Evolutionary conservation across 345 rosid genomes (phyloP), one percentile per base, ranked within the genome.

Genomic region (Trapa bicornis): DNA sequence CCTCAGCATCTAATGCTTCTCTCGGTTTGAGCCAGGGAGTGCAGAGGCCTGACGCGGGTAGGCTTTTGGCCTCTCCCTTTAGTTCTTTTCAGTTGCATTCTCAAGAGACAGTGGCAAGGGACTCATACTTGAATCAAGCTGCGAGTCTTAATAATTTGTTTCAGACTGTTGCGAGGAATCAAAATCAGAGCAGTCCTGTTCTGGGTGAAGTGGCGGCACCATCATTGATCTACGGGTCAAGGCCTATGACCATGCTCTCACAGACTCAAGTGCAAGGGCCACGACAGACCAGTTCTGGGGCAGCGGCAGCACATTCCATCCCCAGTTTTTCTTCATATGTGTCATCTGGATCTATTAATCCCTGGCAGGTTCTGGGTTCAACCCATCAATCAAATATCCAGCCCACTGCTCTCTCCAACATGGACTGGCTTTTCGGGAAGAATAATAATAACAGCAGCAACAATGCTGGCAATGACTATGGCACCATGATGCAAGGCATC

Each of bases 351-450:
- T 76, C 79, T 41, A 79, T 86, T 61, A 88, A 85, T 77, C 63
- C 84, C 35, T 92, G 93, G 91, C 82, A 42, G 35, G 48, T 16
- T 61, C 75, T 79, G 13, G 72, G 76, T 65, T 69, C 81, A 33
- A 77, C 65, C 50, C 47, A 69, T 33, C 89, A 84, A 70, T 69
- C 83, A 15, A 79, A 76, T 41, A 36, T 64, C 53, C 85, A 78
- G 66, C 75, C 80, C 62, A 66, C 76, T 65, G 75, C 73, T 61
- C 81, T 75, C 8, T 68, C 84, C 53, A 77, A 77, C 67, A n/a
- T 65, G 63, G 76, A 75, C 35, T 89, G 91, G 92, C 87, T 84
- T 67, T 32, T 11, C 12, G 78, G 78, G 32, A 53, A 71, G 77
- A 75, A 72, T 74, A 68, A 60, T 45, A 43, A 80, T 17, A 8